Percentiles rank a stretch among this genome's conserved stretches.
These are phyloP conservation scores for Lachnellula cervina DNA, from an alignment of 2,329 filamentous ascomycete genomes.

Conservation along the genomic window DNA sequence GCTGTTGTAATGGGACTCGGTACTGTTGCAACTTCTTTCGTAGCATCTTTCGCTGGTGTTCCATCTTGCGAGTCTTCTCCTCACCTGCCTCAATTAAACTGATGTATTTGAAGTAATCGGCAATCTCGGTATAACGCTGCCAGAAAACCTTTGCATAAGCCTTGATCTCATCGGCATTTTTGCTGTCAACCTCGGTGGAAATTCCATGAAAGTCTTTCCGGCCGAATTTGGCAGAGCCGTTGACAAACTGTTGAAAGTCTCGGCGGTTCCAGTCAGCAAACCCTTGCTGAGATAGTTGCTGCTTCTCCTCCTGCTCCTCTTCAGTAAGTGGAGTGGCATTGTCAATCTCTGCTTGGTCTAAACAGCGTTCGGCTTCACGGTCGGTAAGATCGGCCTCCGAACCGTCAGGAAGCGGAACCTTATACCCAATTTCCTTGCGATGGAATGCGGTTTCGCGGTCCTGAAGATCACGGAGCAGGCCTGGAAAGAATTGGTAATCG, in stretches of 20 bases:
- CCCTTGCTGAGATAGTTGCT: slow-evolving; percentile 72
- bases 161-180: slow-evolving; percentile 78
- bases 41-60: slow-evolving; percentile 88
- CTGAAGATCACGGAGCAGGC: slow-evolving; percentile 78
- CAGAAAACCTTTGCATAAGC: slow-evolving; percentile 94
- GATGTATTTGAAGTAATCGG: slow-evolving; percentile 84
- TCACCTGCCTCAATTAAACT: slow-evolving; percentile 89
- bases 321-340: slow-evolving; percentile 83
- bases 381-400: slow-evolving; percentile 82
- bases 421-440: slow-evolving; percentile 93
- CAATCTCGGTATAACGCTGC: slow-evolving; percentile 87
- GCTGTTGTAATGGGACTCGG: slow-evolving; percentile 92
- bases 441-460: slow-evolving; percentile 95
- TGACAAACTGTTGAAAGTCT: slow-evolving; percentile 97
- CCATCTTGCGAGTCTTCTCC: slow-evolving; percentile 80
- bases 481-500: slow-evolving; percentile 96
- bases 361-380: slow-evolving; percentile 78
- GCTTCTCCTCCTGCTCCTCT: slow-evolving; percentile 83
- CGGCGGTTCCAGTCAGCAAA: slow-evolving; percentile 95
- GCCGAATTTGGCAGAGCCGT: slow-evolving; percentile 88
- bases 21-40: slow-evolving; percentile 95
- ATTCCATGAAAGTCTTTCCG: slow-evolving; percentile 82
- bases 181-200: slow-evolving; percentile 85
- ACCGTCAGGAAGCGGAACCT: slow-evolving; percentile 83
- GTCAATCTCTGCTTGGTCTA: slow-evolving; percentile 90